Conservation (phyloP, 495 filamentous ascomycete species). For the Tuber indicum region DNA sequence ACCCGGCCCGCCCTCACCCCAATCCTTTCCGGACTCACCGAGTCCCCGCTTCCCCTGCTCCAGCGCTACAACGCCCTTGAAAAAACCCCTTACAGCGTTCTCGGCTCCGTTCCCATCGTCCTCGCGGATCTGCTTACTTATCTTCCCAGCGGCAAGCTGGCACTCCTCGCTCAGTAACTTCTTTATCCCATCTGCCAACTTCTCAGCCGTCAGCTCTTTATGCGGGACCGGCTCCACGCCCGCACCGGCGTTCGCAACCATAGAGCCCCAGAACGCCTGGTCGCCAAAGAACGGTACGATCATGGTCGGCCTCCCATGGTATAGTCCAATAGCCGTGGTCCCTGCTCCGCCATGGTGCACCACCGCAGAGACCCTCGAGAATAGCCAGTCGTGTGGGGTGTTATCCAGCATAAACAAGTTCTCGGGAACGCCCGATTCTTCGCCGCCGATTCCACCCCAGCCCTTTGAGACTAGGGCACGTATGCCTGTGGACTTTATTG, state of each 20-base stretch:
- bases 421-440: constrained; percentile 50
- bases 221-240: constrained; percentile 68
- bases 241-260: constrained; percentile 60
- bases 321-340: constrained; percentile 60
- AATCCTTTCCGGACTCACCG: constrained; percentile 22
- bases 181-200: constrained; percentile 61
- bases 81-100: constrained; percentile 66
- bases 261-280: constrained; percentile 76
- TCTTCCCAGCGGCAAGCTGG: constrained; percentile 50
- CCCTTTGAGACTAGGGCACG: constrained; percentile 60
- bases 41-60: constrained; percentile 32
- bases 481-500: constrained; percentile 54
- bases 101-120: constrained; percentile 66
- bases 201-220: constrained; percentile 58
- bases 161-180: constrained; percentile 58
- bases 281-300: constrained; percentile 66
- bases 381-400: constrained; percentile 64
- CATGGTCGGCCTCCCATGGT: constrained; percentile 59
- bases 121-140: constrained; percentile 49
- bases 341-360: constrained; percentile 64
- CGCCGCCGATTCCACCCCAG: constrained; percentile 59
- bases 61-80: constrained; percentile 46
- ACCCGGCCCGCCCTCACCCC: constrained; percentile 35
- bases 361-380: constrained; percentile 54
- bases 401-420: constrained; percentile 60